Conservation (phyloP, 1,284 basidiomycete genomes). For the Pseudozyma tsukubaensis region DNA sequence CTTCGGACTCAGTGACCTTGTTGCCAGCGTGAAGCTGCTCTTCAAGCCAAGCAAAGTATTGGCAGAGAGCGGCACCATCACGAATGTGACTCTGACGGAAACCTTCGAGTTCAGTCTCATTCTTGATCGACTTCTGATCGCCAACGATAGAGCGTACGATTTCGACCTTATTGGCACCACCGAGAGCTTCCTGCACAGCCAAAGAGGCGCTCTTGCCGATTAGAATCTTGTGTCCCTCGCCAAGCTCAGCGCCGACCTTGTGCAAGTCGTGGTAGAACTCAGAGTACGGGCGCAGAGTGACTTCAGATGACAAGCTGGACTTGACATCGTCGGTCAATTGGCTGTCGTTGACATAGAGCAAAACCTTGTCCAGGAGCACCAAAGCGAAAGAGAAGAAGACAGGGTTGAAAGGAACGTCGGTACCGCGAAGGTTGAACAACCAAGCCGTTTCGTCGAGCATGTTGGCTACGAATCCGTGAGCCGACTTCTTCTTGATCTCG, state of each 20-base stretch:
- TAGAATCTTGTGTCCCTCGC: constrained; percentile 51
- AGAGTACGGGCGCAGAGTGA: constrained; percentile 79
- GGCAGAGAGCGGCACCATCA: constrained; percentile 88
- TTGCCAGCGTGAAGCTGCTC: constrained; percentile 78
- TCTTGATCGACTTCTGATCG: constrained; percentile 90
- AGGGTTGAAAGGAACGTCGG: constrained; percentile 89
- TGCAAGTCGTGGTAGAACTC: constrained; percentile 63
- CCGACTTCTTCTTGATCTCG: constrained; percentile 56
- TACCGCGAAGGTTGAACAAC: constrained; percentile 92
- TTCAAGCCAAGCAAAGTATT: constrained; percentile 88
- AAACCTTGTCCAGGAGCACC: constrained; percentile 75
- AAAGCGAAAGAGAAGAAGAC: constrained; percentile 95
- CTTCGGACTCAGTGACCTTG: constrained; percentile 83
- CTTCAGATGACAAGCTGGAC: constrained; percentile 73
- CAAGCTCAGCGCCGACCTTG: constrained; percentile 39
- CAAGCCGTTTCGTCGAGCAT: constrained; percentile 71
- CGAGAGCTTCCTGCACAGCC: constrained; percentile 65
- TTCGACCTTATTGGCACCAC: constrained; percentile 54
- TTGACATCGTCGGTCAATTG: constrained; percentile 76
- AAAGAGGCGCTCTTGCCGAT: constrained; percentile 64
- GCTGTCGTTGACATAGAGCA: constrained; percentile 79
- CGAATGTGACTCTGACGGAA: constrained; percentile 89
- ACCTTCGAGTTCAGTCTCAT: constrained; percentile 84
- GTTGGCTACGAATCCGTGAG: constrained; percentile 62
- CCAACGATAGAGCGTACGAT: constrained; percentile 74